Evolutionary conservation across 441 rosid genomes (phyloP).

Genomic region (Flueggea neowawraea): DNA sequence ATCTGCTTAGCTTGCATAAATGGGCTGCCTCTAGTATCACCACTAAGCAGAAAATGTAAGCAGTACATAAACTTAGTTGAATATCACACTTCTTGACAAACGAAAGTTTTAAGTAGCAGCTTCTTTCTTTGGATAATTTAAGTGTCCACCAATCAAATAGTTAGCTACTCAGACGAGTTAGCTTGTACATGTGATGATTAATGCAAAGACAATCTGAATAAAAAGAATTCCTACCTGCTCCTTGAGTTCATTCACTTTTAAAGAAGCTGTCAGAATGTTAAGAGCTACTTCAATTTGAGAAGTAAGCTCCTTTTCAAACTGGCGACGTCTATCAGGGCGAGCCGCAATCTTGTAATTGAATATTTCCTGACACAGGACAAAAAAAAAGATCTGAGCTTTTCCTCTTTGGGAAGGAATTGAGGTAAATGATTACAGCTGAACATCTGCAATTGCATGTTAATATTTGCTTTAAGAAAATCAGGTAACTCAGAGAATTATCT

Average conservation of each 20-base stretch:
- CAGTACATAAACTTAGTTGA: background rate
- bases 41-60: no score
- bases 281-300: conserved; percentile 86
- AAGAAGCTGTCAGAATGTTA: conserved; percentile 78
- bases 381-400: conserved; percentile 15
- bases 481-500: background rate
- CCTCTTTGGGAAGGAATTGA: background rate
- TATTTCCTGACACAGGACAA: conserved; percentile 61
- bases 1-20: no score
- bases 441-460: no score
- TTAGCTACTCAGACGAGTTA: no score
- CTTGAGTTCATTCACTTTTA: conserved; percentile 71
- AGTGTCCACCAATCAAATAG: no score
- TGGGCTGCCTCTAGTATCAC: background rate
- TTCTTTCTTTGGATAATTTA: no score
- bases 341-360: conserved; percentile 99
- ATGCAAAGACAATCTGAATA: no score
- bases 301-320: conserved; percentile 89
- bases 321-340: conserved; percentile 97
- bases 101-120: no score
- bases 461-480: background rate
- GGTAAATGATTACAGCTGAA: background rate
- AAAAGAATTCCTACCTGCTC: conserved; percentile 67
- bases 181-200: no score
- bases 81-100: no score